These are phyloP conservation scores for Penicillium oxalicum DNA, from an alignment of 2,329 filamentous ascomycete genomes.

Conservation along the genomic window DNA sequence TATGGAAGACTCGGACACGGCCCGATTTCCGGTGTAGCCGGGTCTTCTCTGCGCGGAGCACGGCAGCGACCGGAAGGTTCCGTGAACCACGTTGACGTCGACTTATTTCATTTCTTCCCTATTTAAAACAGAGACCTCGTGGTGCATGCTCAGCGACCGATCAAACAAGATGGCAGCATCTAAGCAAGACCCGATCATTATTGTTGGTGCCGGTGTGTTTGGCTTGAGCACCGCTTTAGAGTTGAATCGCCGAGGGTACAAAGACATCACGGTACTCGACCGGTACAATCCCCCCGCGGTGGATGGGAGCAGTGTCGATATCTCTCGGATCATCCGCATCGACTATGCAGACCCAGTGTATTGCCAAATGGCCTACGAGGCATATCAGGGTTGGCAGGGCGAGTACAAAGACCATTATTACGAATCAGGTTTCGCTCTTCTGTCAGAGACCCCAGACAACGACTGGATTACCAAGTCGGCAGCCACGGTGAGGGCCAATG, in stretches of 20 bases:
- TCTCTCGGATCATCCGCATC: slow-evolving; percentile 54
- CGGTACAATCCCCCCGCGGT: slow-evolving; percentile 49
- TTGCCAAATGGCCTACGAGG: slow-evolving; percentile 61
- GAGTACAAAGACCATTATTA: slow-evolving; percentile 31
- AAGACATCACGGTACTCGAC: slow-evolving; percentile 51
- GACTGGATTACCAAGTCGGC: slow-evolving; percentile 23
- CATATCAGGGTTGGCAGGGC: slow-evolving; percentile 59
- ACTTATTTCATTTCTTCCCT: background rate
- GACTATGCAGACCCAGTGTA: slow-evolving; percentile 78
- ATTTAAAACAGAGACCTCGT: background rate
- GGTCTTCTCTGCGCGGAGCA: slow-evolving; percentile 1
- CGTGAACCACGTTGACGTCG: background rate
- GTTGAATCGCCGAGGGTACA: slow-evolving; percentile 53
- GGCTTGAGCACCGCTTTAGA: slow-evolving; percentile 50
- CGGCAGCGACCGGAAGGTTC: background rate
- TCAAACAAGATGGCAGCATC: slow-evolving; percentile 17
- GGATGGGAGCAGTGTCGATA: slow-evolving; percentile 51
- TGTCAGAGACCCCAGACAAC: slow-evolving; percentile 23
- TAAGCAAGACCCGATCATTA: slow-evolving; percentile 50
- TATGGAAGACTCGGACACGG: slow-evolving; percentile 8
- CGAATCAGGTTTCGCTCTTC: slow-evolving; percentile 25
- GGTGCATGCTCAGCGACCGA: background rate
- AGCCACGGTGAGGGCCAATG: slow-evolving; percentile 34
- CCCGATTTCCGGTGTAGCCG: slow-evolving; percentile 15
- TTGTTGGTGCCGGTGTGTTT: slow-evolving; percentile 34